phyloP scores from a whole-genome alignment of 139 green algal genomes.

The Pseudopediastrum boryanum region DNA sequence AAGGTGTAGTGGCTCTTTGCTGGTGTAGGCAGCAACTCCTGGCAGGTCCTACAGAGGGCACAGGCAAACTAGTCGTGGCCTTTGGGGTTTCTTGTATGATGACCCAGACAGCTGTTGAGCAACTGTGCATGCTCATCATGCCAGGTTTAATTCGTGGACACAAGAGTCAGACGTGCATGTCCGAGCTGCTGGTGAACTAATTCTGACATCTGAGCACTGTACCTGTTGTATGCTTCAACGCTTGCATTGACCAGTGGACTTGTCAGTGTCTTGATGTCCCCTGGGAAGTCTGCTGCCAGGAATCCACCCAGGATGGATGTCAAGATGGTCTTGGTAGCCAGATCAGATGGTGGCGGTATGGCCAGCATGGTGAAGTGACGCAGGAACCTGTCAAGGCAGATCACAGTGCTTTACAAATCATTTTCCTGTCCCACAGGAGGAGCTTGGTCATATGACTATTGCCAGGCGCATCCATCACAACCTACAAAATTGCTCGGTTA shows the following conservation, averaged over 20 bases:
- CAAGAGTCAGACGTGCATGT: too few relatives aligned
- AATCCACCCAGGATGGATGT: slow-evolving; percentile 79
- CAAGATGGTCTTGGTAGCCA: slow-evolving; percentile 80
- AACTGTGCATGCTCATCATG: too few relatives aligned
- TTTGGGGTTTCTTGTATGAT: too few relatives aligned
- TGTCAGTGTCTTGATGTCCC: slow-evolving; percentile 53
- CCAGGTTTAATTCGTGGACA: too few relatives aligned
- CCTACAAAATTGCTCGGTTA: too few relatives aligned
- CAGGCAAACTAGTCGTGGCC: too few relatives aligned
- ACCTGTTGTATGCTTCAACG: slow-evolving; percentile 75
- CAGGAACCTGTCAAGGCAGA: slow-evolving; percentile 73
- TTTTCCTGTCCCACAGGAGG: too few relatives aligned
- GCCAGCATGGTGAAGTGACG: slow-evolving; percentile 87
- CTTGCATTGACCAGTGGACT: slow-evolving; percentile 68
- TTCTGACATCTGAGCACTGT: neutral
- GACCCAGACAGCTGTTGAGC: too few relatives aligned
- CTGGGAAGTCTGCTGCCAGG: slow-evolving; percentile 68
- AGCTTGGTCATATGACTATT: too few relatives aligned
- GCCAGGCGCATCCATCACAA: too few relatives aligned
- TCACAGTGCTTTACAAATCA: too few relatives aligned
- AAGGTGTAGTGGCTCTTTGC: slow-evolving; percentile 95
- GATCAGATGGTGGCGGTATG: slow-evolving; percentile 63
- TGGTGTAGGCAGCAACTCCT: slow-evolving; percentile 82
- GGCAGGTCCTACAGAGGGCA: neutral
- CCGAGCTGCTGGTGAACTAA: too few relatives aligned